Evolutionary conservation across 768 basidiomycete genomes (phyloP).

Genomic region (Kondoa malvinella): DNA sequence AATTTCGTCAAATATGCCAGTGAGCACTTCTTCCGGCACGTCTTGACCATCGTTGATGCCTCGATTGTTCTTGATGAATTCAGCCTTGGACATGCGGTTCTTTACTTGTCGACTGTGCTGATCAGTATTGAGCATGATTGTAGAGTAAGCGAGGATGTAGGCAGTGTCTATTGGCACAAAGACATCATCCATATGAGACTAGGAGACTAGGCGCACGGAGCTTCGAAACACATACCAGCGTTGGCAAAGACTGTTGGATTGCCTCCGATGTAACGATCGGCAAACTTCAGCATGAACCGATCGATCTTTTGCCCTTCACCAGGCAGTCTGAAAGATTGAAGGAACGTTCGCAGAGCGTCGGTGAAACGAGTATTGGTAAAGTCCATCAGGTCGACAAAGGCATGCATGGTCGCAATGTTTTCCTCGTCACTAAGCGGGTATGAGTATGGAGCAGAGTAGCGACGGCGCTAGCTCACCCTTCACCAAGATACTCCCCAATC

Average conservation of each 20-base stretch:
- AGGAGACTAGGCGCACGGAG: not conserved
- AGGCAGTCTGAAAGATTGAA: conserved; percentile 90
- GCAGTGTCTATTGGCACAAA: conserved; percentile 52
- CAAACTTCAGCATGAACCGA: conserved; percentile 96
- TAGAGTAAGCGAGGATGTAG: conserved; percentile 86
- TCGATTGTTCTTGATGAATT: conserved; percentile 86
- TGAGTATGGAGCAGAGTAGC: not conserved
- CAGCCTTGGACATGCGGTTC: conserved; percentile 69
- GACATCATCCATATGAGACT: not conserved
- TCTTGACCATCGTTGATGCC: conserved; percentile 85
- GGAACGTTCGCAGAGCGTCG: conserved; percentile 70
- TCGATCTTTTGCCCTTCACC: conserved; percentile 98
- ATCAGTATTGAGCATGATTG: conserved; percentile 92
- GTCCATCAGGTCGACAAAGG: conserved; percentile 83
- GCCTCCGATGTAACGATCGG: conserved; percentile 82
- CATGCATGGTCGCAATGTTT: conserved; percentile 89
- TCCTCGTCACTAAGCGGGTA: conserved; percentile 50
- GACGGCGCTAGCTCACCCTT: conserved; percentile 48
- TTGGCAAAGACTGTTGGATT: conserved; percentile 80
- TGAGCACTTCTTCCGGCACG: conserved; percentile 69
- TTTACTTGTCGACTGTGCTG: conserved; percentile 89
- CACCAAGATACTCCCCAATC: conserved; percentile 96
- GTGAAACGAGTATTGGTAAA: conserved; percentile 67
- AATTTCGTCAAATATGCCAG: conserved; percentile 74
- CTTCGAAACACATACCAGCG: conserved; percentile 48